Evolutionary conservation across 805 yeast genomes (phyloP).

Genomic region (Nakazawaea siamensis): DNA sequence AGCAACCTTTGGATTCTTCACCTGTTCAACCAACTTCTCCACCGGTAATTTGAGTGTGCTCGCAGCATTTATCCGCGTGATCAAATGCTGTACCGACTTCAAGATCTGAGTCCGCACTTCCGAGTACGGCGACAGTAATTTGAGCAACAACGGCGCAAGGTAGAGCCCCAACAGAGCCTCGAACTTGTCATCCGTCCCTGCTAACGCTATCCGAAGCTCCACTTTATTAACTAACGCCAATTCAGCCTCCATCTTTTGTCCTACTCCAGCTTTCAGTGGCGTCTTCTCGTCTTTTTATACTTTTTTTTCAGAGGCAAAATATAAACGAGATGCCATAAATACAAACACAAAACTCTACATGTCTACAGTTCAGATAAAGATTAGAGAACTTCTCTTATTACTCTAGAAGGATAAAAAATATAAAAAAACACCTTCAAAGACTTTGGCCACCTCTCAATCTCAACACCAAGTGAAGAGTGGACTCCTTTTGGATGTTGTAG

Average conservation of each 20-base stretch:
- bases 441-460: slow-evolving; percentile 91
- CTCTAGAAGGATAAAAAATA: too few species aligned
- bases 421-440: not conserved
- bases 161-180: slow-evolving; percentile 52
- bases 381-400: too few species aligned
- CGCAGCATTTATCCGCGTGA: slow-evolving; percentile 57
- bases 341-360: too few species aligned
- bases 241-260: slow-evolving; percentile 32
- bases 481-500: slow-evolving; percentile 98
- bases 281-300: too few species aligned
- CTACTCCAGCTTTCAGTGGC: not conserved
- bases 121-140: slow-evolving; percentile 62
- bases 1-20: slow-evolving; percentile 42
- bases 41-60: slow-evolving; percentile 55
- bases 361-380: too few species aligned
- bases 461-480: slow-evolving; percentile 89
- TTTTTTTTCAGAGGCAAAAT: too few species aligned
- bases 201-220: slow-evolving; percentile 73
- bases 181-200: slow-evolving; percentile 58
- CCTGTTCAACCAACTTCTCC: slow-evolving; percentile 54
- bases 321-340: too few species aligned
- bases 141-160: slow-evolving; percentile 70
- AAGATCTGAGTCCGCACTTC: slow-evolving; percentile 62
- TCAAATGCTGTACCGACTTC: slow-evolving; percentile 56
- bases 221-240: slow-evolving; percentile 62